These are phyloP conservation scores for Russula lepida DNA, from an alignment of 768 basidiomycete genomes.

Conservation along the genomic window DNA sequence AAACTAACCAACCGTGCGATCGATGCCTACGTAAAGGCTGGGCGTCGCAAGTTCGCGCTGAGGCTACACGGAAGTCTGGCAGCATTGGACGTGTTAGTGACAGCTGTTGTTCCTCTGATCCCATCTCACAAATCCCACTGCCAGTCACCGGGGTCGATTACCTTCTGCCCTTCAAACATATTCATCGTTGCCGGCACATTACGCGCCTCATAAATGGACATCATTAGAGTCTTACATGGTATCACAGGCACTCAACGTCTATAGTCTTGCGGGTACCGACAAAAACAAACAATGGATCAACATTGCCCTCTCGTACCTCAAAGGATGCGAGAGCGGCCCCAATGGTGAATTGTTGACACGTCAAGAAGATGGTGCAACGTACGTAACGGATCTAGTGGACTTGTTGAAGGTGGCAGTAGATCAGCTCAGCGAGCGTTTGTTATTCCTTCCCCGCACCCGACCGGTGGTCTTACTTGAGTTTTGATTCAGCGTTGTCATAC, in stretches of 20 bases:
- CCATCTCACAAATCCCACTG: background rate
- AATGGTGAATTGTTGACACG: conserved; percentile 47
- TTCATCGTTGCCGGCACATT: conserved; percentile 77
- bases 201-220: conserved; percentile 74
- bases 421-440: conserved; percentile 46
- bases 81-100: conserved; percentile 76
- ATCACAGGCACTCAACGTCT: conserved; percentile 61
- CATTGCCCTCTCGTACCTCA: conserved; percentile 67
- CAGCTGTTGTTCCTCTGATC: background rate
- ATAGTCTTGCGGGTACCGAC: conserved; percentile 45
- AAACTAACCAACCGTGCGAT: conserved; percentile 72
- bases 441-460: background rate
- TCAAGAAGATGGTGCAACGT: conserved; percentile 41
- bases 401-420: conserved; percentile 42
- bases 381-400: conserved; percentile 44
- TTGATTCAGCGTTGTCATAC: conserved; percentile 49
- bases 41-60: conserved; percentile 76
- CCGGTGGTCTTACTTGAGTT: background rate
- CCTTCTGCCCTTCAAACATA: conserved; percentile 60
- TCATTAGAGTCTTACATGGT: conserved; percentile 75
- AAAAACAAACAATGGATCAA: conserved; percentile 77
- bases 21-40: conserved; percentile 75
- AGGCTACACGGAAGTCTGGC: conserved; percentile 82
- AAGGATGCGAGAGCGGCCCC: conserved; percentile 50
- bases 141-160: conserved; percentile 60